Percentiles rank a stretch among this genome's conserved stretches.
Conservation (phyloP, 164 flowering plant species). For the Umbellularia californica region DNA sequence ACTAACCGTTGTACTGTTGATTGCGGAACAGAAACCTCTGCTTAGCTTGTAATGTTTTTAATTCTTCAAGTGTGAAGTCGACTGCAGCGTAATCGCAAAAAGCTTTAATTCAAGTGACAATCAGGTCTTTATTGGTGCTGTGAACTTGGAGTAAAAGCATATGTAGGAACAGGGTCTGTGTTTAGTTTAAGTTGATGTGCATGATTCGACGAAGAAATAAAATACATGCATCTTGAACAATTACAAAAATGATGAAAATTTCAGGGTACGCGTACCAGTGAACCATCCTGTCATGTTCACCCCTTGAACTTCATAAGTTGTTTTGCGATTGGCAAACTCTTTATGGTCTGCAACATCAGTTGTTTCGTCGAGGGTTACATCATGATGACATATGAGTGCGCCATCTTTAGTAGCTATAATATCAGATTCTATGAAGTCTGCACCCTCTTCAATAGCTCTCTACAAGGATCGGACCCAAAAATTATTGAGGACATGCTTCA, state of each 20-base stretch:
- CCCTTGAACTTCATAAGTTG: slow-evolving; percentile 88
- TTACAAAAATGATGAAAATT: not conserved
- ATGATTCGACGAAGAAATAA: too few species aligned
- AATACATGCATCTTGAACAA: not conserved
- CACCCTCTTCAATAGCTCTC: slow-evolving; percentile 97
- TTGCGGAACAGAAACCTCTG: slow-evolving; percentile 85
- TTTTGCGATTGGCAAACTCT: slow-evolving; percentile 72
- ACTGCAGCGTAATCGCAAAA: slow-evolving; percentile 40
- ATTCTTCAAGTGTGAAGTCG: slow-evolving; percentile 83
- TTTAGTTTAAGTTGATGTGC: too few species aligned
- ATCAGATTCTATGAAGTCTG: slow-evolving; percentile 96
- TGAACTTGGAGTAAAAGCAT: not conserved
- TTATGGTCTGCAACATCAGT: slow-evolving; percentile 70
- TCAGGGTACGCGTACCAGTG: slow-evolving; percentile 40
- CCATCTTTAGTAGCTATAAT: slow-evolving; percentile 42
- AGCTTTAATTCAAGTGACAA: slow-evolving; percentile 5
- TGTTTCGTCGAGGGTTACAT: slow-evolving; percentile 76
- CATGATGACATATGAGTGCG: slow-evolving; percentile 86
- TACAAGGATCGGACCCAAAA: slow-evolving; percentile 26
- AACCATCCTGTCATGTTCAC: slow-evolving; percentile 74
- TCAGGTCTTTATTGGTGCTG: not conserved
- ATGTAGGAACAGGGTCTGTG: too few species aligned
- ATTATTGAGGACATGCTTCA: not conserved
- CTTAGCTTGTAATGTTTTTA: slow-evolving; percentile 60
- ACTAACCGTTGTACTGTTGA: slow-evolving; percentile 85